These are phyloP conservation scores for Xerocomus nothofagi DNA, from an alignment of 1,284 basidiomycete genomes.

Conservation along the genomic window DNA sequence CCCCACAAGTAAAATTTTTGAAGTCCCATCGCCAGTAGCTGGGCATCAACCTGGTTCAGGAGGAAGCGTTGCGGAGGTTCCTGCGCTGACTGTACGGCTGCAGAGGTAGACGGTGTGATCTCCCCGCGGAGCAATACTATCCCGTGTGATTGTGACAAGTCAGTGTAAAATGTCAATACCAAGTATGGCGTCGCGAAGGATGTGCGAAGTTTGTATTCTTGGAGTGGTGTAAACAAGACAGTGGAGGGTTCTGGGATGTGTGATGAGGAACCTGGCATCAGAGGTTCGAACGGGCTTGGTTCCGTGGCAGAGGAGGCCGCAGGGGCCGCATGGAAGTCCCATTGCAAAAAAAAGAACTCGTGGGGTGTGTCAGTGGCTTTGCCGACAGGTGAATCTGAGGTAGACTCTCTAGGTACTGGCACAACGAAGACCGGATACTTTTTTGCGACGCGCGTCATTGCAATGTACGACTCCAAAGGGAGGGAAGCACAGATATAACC, in stretches of 20 bases:
- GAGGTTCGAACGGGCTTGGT: constrained; percentile 43
- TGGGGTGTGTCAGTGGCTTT: constrained; percentile 43
- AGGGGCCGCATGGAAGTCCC: constrained; percentile 75
- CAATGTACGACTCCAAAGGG: constrained; percentile 69
- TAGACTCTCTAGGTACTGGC: constrained; percentile 59
- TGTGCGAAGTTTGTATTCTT: constrained; percentile 89
- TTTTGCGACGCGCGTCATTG: constrained; percentile 63
- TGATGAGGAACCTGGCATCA: constrained; percentile 24
- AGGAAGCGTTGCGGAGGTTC: constrained; percentile 48
- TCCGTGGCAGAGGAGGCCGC: constrained; percentile 42
- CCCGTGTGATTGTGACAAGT: constrained; percentile 78
- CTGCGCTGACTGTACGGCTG: constrained; percentile 21
- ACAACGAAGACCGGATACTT: constrained; percentile 78
- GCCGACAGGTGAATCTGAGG: constrained; percentile 30
- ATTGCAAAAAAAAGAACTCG: constrained; percentile 89
- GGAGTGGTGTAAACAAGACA: constrained; percentile 89
- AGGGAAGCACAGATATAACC: constrained; percentile 84
- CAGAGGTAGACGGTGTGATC: constrained; percentile 69
- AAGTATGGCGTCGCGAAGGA: constrained; percentile 92
- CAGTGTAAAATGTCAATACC: constrained; percentile 90
- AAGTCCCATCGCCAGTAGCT: constrained; percentile 72
- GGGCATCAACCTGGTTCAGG: constrained; percentile 78
- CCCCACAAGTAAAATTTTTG: constrained; percentile 84
- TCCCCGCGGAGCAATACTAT: constrained; percentile 91
- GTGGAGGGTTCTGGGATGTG: constrained; percentile 59